Base-by-base conservation (phyloP, 163 green algal genomes). In the Chlamydomonas reinhardtii region DNA sequence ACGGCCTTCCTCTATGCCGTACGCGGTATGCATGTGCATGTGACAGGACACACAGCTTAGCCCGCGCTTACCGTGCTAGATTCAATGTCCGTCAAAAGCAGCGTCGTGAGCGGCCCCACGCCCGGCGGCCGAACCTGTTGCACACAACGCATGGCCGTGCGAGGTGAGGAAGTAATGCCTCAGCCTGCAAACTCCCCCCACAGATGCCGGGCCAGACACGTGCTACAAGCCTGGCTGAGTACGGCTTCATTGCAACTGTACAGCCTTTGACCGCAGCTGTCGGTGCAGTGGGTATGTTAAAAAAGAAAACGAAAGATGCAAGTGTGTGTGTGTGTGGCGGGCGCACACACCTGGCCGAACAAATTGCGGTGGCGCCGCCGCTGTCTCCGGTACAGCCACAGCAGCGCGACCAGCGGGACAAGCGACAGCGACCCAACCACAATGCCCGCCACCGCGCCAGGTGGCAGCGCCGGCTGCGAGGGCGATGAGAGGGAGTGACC, bases 41-140 rank as follows among this genome's bases (percentile, higher is more conserved):
- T n/a, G n/a, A n/a, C n/a, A n/a, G n/a, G n/a, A n/a, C n/a, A n/a
- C 48, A 56, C 48, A 56, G 48, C 48, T 14, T 19, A 2, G 48
- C 48, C 35, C 35, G 34, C 8, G 12, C 78, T 32, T 39, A 86
- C 80, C 69, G 77, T 85, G 77, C 48, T 71, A n/a, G 43, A 39
- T 32, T 86, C 69, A 29, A 86, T 79, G 80, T 86, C 80, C 5
- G 80, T 86, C 22, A 86, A 48, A 8, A 74, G 73, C 80, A 86
- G 35, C 8, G 80, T 86, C 25, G 80, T 86, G 15, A 65, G 54
- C 14, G 52, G 69, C 22, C 80, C 59, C 2, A 86, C 69, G 27
- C 80, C 54, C 20, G 80, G 80, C 22, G 80, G 25, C 22, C 69
- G 80, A 11, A 85, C 78, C 78, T 85, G 78, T 6, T 35, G 70